Evolutionary conservation across 2,329 filamentous ascomycete species (phyloP).

Genomic region (Cordyceps cateniannulata): DNA sequence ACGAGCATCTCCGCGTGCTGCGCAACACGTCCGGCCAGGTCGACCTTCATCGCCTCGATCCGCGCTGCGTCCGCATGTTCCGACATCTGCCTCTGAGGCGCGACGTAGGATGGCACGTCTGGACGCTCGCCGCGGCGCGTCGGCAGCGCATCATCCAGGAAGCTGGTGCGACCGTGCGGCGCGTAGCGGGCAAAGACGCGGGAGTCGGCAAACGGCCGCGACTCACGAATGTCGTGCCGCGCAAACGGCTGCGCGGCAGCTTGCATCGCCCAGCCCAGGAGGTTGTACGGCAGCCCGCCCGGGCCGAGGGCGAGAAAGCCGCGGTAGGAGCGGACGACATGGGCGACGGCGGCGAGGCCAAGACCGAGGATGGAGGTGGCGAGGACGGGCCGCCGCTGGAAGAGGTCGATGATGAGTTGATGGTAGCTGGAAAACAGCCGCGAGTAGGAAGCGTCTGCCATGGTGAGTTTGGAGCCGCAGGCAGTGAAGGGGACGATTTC

Average conservation of each 20-base stretch:
- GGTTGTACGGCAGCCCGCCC: slow-evolving; percentile 37
- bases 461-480: not conserved
- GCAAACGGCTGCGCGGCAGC: slow-evolving; percentile 26
- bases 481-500: not conserved
- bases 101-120: slow-evolving; percentile 26
- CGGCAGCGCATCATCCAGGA: slow-evolving; percentile 15
- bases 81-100: slow-evolving; percentile 33
- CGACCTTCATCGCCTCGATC: slow-evolving; percentile 20
- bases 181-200: slow-evolving; percentile 20
- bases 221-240: slow-evolving; percentile 25
- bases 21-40: slow-evolving; percentile 17
- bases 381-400: not conserved
- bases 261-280: slow-evolving; percentile 35
- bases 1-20: not conserved
- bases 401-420: not conserved
- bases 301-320: slow-evolving; percentile 35
- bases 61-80: slow-evolving; percentile 16
- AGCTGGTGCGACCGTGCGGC: slow-evolving; percentile 19
- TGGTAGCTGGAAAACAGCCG: not conserved
- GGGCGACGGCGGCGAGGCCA: slow-evolving; percentile 12
- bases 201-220: slow-evolving; percentile 21
- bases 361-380: not conserved
- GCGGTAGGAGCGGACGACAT: slow-evolving; percentile 28
- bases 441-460: not conserved
- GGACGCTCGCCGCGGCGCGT: slow-evolving; percentile 23